Conservation (phyloP, 2,329 filamentous ascomycete species). For the Amauroascus verrucosus region DNA sequence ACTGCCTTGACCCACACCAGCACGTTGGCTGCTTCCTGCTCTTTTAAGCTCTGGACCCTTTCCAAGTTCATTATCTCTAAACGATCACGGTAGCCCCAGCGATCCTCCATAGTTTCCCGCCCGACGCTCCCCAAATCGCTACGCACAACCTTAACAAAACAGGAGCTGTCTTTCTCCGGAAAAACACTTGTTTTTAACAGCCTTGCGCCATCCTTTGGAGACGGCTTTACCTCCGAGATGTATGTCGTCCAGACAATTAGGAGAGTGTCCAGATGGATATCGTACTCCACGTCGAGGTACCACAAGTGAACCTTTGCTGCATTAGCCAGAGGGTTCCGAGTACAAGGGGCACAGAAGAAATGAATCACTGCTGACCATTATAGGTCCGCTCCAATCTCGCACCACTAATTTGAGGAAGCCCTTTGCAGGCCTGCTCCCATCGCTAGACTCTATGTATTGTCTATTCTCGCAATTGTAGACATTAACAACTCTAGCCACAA, state of each 20-base stretch:
- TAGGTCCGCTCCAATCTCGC: slow-evolving; percentile 21
- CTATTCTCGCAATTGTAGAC: slow-evolving; percentile 18
- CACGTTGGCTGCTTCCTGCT: slow-evolving; percentile 34
- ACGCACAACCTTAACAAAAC: slow-evolving; percentile 24
- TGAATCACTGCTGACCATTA: slow-evolving; percentile 15
- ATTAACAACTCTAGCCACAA: slow-evolving; percentile 23
- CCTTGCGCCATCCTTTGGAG: not conserved
- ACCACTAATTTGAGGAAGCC: slow-evolving; percentile 22
- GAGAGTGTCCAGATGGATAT: slow-evolving; percentile 25
- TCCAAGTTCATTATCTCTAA: slow-evolving; percentile 41
- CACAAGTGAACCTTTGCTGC: slow-evolving; percentile 22
- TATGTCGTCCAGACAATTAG: slow-evolving; percentile 45
- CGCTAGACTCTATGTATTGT: slow-evolving; percentile 9
- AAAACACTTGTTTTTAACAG: slow-evolving; percentile 42
- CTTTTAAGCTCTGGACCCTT: slow-evolving; percentile 38
- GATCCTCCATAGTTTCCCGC: slow-evolving; percentile 35
- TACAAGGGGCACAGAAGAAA: not conserved
- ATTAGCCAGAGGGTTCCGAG: not conserved
- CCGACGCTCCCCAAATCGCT: slow-evolving; percentile 36
- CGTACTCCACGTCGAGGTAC: slow-evolving; percentile 21
- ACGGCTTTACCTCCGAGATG: slow-evolving; percentile 26
- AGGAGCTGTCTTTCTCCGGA: slow-evolving; percentile 43
- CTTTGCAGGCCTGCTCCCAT: slow-evolving; percentile 13
- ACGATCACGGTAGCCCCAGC: too few relatives aligned
- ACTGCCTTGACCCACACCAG: slow-evolving; percentile 44